These are phyloP conservation scores for Trypethelium eluteriae DNA, from an alignment of 495 filamentous ascomycete genomes.

Conservation along the genomic window DNA sequence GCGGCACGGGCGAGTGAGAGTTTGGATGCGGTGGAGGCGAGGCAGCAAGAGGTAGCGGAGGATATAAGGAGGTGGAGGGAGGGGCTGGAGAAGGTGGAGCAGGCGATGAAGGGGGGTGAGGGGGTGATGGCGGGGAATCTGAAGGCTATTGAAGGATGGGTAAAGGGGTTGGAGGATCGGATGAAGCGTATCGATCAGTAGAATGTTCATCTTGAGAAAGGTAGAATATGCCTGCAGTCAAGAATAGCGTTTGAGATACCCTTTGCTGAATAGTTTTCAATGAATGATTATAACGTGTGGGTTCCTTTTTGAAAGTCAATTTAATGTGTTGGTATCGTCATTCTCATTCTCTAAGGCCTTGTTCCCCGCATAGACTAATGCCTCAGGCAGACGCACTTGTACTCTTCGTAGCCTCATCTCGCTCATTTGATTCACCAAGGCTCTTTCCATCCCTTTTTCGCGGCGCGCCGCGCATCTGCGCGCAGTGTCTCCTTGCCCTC, in stretches of 20 bases:
- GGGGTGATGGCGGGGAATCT: slow-evolving; percentile 67
- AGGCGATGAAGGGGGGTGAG: slow-evolving; percentile 59
- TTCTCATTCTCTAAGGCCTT: too few species aligned
- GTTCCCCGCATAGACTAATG: too few species aligned
- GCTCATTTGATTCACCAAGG: too few species aligned
- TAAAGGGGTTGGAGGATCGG: slow-evolving; percentile 67
- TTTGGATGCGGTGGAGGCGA: slow-evolving; percentile 64
- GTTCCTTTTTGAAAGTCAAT: too few species aligned
- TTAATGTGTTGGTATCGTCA: too few species aligned
- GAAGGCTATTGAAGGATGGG: slow-evolving; percentile 75
- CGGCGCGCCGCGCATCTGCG: too few species aligned
- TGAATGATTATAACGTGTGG: too few species aligned
- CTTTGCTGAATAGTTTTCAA: background rate
- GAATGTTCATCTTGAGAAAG: background rate
- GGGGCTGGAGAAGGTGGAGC: slow-evolving; percentile 70
- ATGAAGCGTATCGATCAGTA: slow-evolving; percentile 13
- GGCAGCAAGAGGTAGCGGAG: slow-evolving; percentile 70
- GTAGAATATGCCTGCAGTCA: too few species aligned
- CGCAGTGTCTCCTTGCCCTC: too few species aligned
- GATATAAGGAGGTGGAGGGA: slow-evolving; percentile 85
- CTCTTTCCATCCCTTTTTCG: background rate
- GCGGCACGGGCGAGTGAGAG: slow-evolving; percentile 78
- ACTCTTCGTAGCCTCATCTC: too few species aligned
- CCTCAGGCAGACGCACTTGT: too few species aligned
- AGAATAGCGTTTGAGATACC: background rate